A percentile compares a stretch with the other conserved stretches of the same genome.
Evolutionary conservation across 768 basidiomycete genomes (phyloP).

Genomic region (Trametes cubensis): DNA sequence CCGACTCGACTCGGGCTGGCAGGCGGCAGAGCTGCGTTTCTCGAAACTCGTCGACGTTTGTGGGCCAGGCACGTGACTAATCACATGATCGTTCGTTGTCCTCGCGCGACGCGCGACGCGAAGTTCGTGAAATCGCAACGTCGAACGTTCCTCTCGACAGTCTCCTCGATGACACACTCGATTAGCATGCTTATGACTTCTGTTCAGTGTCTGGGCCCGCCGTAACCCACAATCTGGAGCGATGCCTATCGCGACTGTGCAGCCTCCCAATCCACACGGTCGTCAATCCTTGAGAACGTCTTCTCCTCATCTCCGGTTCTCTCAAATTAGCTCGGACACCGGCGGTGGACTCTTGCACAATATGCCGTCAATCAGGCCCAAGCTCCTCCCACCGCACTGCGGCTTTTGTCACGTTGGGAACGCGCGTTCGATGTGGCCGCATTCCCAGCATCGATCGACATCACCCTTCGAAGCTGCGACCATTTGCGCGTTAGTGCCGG

Average conservation of each 20-base stretch:
- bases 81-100: neutral
- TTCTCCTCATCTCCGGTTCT: neutral
- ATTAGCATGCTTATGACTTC: no score
- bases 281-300: conserved; percentile 2
- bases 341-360: no score
- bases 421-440: neutral
- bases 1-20: neutral
- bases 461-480: neutral
- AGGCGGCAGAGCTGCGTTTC: neutral
- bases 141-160: neutral
- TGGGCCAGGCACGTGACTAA: neutral
- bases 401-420: neutral
- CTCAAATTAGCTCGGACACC: conserved; percentile 9
- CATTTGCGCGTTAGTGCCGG: neutral
- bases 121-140: neutral
- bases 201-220: no score
- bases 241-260: neutral
- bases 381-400: neutral
- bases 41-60: conserved; percentile 7
- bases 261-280: conserved; percentile 9
- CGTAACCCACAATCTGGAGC: no score
- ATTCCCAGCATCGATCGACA: conserved; percentile 11
- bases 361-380: neutral
- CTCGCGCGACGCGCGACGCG: no score
- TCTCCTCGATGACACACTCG: no score